Base-by-base conservation (phyloP, 164 flowering plant species). In the Platanus orientalis region DNA sequence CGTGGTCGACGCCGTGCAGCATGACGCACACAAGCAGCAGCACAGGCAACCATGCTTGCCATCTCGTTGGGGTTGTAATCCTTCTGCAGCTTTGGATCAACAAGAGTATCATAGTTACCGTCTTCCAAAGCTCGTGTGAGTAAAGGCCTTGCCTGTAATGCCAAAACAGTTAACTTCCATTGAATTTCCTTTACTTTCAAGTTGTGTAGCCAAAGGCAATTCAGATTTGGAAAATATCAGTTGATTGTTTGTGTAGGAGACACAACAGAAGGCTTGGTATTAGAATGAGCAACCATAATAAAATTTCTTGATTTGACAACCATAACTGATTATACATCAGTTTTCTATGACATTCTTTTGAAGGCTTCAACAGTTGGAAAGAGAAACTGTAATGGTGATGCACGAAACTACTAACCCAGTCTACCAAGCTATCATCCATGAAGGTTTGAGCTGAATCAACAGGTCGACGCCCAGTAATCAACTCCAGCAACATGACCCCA, bases 401-500 rank as follows among this genome's bases (percentile, higher is more conserved):
- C 24, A 21, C 28, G 52, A 25, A 25, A 69, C 4, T 36, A 78
- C 87, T 81, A 27, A 93, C 98, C 98, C 98, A 93, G 60, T 90
- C 96, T 0, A 90, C 97, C 74, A 90, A 82, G 70, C 93, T 90
- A 60, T 87, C 92, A 42, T 87, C 93, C 84, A 78, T 75, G 78
- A 7, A 85, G 40, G 84, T 17, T 9, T 81, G 70, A 40, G 66
- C 57, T 17, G 82, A 25, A 63, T 88, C 89, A 32, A 90, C 84
- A 48, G 98, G 97, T 29, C 88, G 73, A 12, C 86, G 87, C 26
- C 98, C 98, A 54, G 96, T 93, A 29, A 93, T 83, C 76, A 93
- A 72, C 75, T 93, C 98, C 64, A 93, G 71, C 65, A 93, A 93
- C 96, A 93, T 80, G 67, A 93, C 86, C 6, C 98, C 98, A 64